Evolutionary conservation across 805 yeast species (phyloP).

Genomic region (Vanderwaltozyma polyspora): DNA sequence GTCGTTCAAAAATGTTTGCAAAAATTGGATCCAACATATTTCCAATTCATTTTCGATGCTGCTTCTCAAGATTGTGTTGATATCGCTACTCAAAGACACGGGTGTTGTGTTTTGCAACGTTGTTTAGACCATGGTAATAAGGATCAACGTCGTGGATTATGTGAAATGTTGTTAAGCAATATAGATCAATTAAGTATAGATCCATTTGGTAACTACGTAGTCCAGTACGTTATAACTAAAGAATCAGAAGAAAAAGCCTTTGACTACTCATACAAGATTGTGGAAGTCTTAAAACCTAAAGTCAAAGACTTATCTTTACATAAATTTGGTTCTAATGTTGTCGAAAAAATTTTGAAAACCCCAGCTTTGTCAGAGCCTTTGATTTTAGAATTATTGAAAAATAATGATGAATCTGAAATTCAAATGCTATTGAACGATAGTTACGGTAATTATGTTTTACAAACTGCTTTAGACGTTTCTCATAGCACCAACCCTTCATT

Average conservation of each 20-base stretch:
- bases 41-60: constrained; percentile 84
- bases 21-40: constrained; percentile 50
- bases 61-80: constrained; percentile 61
- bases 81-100: constrained; percentile 92
- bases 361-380: constrained; percentile 36
- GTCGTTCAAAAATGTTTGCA: constrained; percentile 89
- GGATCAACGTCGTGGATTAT: constrained; percentile 57
- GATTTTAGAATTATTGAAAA: constrained; percentile 37
- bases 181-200: constrained; percentile 68
- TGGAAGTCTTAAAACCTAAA: constrained; percentile 25
- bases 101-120: constrained; percentile 93
- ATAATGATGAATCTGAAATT: constrained; percentile 24
- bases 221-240: constrained; percentile 71
- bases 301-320: constrained; percentile 54
- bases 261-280: constrained; percentile 26
- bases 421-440: constrained; percentile 69
- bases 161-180: constrained; percentile 54
- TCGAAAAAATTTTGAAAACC: constrained; percentile 70
- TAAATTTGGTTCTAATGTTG: constrained; percentile 88
- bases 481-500: constrained; percentile 28
- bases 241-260: constrained; percentile 24
- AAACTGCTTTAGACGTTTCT: constrained; percentile 68
- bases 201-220: constrained; percentile 95
- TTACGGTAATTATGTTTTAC: constrained; percentile 89
- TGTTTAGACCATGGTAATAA: constrained; percentile 82